Percentiles rank a stretch among this genome's conserved stretches.
These are phyloP conservation scores for Striga hermonthica DNA, from an alignment of 305 asterid genomes.

Conservation along the genomic window DNA sequence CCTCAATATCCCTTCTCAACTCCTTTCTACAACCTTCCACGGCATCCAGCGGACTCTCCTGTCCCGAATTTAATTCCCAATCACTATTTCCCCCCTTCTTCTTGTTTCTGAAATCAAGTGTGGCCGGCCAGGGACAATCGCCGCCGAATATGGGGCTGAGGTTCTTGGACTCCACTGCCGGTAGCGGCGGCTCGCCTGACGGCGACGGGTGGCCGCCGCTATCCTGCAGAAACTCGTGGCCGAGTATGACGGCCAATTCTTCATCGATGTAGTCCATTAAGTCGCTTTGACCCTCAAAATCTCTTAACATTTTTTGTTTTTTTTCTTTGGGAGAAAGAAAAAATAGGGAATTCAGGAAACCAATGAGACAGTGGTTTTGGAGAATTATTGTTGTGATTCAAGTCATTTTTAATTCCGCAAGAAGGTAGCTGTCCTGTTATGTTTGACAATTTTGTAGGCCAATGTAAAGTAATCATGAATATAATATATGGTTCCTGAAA, in stretches of 20 bases:
- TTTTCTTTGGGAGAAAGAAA: too few relatives aligned
- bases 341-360: too few relatives aligned
- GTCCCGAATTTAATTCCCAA: neutral
- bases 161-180: neutral
- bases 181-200: conserved; percentile 10
- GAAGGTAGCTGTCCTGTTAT: too few relatives aligned
- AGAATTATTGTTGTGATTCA: too few relatives aligned
- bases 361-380: too few relatives aligned
- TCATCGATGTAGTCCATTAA: conserved; percentile 32
- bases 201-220: conserved; percentile 19
- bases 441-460: too few relatives aligned
- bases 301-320: too few relatives aligned
- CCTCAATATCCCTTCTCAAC: neutral
- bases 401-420: too few relatives aligned
- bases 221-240: conserved; percentile 24
- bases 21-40: neutral
- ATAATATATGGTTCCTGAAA: too few relatives aligned
- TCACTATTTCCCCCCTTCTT: neutral
- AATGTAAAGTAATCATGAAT: too few relatives aligned
- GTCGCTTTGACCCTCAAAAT: neutral
- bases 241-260: conserved; percentile 33
- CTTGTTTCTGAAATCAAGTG: conserved; percentile 25
- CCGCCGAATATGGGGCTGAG: neutral
- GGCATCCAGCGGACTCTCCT: neutral
- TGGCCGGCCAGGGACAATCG: neutral